Base-by-base conservation (phyloP, 2,329 filamentous ascomycete species). In the Colletotrichum agaves region DNA sequence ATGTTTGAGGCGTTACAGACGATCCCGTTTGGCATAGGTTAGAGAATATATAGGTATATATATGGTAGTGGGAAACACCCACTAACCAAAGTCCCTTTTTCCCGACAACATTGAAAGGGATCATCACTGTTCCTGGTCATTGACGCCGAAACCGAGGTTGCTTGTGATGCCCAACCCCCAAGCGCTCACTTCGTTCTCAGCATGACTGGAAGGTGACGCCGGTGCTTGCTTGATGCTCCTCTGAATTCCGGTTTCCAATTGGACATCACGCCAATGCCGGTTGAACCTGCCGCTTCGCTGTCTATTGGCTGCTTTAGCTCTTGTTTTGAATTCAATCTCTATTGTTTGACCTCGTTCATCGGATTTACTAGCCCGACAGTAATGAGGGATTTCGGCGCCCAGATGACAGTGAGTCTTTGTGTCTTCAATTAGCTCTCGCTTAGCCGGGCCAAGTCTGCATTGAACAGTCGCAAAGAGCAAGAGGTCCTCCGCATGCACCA, bases 81-180 rank as follows among this genome's bases (percentile, higher is more conserved):
- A n/a, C n/a, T n/a, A n/a, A n/a, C n/a, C n/a, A n/a, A n/a, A n/a
- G n/a, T n/a, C n/a, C n/a, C n/a, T n/a, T n/a, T n/a, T n/a, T n/a
- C n/a, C n/a, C n/a, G n/a, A n/a, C n/a, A n/a, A n/a, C n/a, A n/a
- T n/a, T n/a, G 35, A 57, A 35, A 50, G 43, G 13, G 50, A 66
- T 57, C 43, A 37, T 56, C 50, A 27, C n/a, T 8, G 15, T 19
- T 44, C 43, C 27, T 19, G 41, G 52, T 12, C 11, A 49, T 13
- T 50, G 53, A 11, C 12, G 31, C 8, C 15, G 43, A 27, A 35
- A n/a, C 62, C 62, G 62, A 65, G 56, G 62, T 39, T 61, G 47
- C 47, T 61, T 53, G 39, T 65, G 56, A 61, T 39, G 53, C n/a
- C 31, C 35, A 13, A 64, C 23, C 13, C 31, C 13, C n/a, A 23